Conservation (phyloP, 495 filamentous ascomycete genomes). For the Talaromyces borbonicus region DNA sequence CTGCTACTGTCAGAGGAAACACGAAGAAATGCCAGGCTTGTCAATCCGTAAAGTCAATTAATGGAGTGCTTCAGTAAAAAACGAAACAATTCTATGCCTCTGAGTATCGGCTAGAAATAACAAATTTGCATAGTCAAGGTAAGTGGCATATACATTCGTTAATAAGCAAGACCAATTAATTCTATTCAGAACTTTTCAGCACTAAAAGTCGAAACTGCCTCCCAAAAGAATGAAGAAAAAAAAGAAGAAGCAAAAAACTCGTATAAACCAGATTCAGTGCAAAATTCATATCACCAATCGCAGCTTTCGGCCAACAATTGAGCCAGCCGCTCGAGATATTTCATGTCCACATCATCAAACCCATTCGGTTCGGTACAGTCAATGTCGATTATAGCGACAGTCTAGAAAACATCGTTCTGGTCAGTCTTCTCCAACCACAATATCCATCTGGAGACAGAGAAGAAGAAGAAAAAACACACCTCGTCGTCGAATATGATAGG, state of each 20-base stretch:
- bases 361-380: slow-evolving; percentile 64
- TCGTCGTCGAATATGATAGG: slow-evolving; percentile 54
- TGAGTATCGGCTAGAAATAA: too few species aligned
- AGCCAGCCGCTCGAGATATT: slow-evolving; percentile 61
- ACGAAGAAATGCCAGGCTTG: too few species aligned
- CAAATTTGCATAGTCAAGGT: too few species aligned
- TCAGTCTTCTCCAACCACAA: background rate
- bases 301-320: slow-evolving; percentile 53
- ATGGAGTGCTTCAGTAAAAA: too few species aligned
- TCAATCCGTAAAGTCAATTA: too few species aligned
- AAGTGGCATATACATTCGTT: too few species aligned
- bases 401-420: slow-evolving; percentile 25
- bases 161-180: too few species aligned
- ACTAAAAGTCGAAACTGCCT: too few species aligned
- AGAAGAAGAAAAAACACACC: slow-evolving; percentile 28
- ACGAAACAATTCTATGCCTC: too few species aligned
- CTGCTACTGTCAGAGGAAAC: too few species aligned
- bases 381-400: slow-evolving; percentile 84
- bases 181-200: too few species aligned
- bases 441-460: slow-evolving; percentile 8
- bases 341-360: slow-evolving; percentile 68
- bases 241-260: background rate
- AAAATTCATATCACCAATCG: slow-evolving; percentile 50
- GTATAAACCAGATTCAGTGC: too few species aligned
- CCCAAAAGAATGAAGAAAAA: background rate